These are phyloP conservation scores for Jatropha multifida DNA, from an alignment of 441 rosid genomes.

Conservation along the genomic window DNA sequence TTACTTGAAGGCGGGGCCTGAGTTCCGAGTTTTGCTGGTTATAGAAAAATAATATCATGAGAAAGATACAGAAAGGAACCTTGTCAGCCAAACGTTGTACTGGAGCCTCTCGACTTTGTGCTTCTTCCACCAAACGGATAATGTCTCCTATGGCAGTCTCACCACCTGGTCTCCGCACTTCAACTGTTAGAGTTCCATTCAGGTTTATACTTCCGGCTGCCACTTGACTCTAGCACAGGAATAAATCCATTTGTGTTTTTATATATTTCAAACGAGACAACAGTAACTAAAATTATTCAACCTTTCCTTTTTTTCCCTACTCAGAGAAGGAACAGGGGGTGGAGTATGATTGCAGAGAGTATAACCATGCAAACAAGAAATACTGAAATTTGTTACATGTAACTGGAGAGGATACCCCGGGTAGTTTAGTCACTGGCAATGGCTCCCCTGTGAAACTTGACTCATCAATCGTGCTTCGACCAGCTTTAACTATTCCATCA, in stretches of 20 bases:
- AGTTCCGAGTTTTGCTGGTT: too few species aligned
- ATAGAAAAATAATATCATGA: neutral
- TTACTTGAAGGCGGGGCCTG: too few species aligned
- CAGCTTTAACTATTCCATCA: slow-evolving; percentile 90
- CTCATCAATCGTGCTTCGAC: slow-evolving; percentile 92
- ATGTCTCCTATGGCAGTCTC: slow-evolving; percentile 94
- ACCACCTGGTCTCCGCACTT: slow-evolving; percentile 92
- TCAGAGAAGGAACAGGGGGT: neutral
- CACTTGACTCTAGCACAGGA: slow-evolving; percentile 74
- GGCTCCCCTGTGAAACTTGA: slow-evolving; percentile 99
- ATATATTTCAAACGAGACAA: slow-evolving; percentile 27
- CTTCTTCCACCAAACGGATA: slow-evolving; percentile 94
- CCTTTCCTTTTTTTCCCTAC: neutral
- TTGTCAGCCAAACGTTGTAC: slow-evolving; percentile 94
- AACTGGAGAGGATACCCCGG: slow-evolving; percentile 63
- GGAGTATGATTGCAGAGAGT: neutral
- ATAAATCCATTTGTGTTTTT: slow-evolving; percentile 24
- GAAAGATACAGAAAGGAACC: slow-evolving; percentile 45
- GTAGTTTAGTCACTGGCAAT: slow-evolving; percentile 83
- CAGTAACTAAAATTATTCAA: slow-evolving; percentile 2
- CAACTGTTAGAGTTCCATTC: slow-evolving; percentile 88
- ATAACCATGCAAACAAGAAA: slow-evolving; percentile 5
- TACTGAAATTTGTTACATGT: neutral
- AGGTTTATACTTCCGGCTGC: slow-evolving; percentile 95
- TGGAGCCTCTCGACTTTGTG: slow-evolving; percentile 93